Percentiles rank a stretch among this genome's conserved stretches.
Evolutionary conservation across 129 eudicot species (phyloP).

Genomic region (Silybum marianum): DNA sequence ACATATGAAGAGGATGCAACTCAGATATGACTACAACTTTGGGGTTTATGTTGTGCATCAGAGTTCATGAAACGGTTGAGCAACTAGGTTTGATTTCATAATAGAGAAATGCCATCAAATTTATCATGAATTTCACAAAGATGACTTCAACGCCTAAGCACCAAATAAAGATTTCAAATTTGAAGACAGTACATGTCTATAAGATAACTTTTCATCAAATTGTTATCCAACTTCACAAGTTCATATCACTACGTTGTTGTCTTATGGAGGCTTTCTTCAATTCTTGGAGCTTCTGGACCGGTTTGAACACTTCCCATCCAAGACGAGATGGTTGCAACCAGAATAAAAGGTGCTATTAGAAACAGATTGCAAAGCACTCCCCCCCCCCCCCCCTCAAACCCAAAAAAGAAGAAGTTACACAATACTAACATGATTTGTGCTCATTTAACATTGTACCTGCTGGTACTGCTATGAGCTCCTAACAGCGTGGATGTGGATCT

Average conservation of each 20-base stretch:
- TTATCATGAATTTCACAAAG: background rate
- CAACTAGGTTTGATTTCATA: background rate
- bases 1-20: background rate
- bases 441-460: background rate
- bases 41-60: background rate
- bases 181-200: background rate
- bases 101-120: background rate
- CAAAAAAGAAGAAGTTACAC: too few species aligned
- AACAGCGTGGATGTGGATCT: background rate
- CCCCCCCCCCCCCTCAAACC: too few species aligned
- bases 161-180: background rate
- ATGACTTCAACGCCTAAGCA: background rate
- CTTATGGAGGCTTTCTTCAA: conserved; percentile 3
- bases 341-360: too few species aligned
- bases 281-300: background rate
- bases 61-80: conserved; percentile 5
- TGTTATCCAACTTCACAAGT: background rate
- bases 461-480: background rate
- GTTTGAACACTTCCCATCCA: background rate
- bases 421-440: background rate
- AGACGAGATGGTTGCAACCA: background rate
- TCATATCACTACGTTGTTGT: background rate
- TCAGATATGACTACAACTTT: background rate
- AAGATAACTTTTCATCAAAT: background rate
- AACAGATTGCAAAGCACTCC: too few species aligned